Base-by-base conservation (phyloP, 495 filamentous ascomycete species). In the Thermothielavioides terrestris region DNA sequence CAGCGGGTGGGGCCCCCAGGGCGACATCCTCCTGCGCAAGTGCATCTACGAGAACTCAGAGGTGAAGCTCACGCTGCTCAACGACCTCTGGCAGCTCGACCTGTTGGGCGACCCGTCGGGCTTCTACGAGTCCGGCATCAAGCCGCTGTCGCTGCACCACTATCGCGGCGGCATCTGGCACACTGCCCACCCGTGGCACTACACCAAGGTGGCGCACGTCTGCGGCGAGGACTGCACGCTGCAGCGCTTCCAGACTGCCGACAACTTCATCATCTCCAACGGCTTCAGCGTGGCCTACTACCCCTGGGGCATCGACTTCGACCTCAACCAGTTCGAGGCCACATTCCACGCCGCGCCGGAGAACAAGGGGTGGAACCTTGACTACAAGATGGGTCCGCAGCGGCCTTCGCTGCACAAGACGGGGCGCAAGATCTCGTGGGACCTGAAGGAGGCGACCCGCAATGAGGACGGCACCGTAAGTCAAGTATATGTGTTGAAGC, bases 1-100 rank as follows among this genome's bases (percentile, higher is more conserved):
- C 75, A 78, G 69, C 53, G 72, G 72, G 41, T 75, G 72, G 72
- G 72, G 72, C 10, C 66, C 71, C 6, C 71, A 82, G 20, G 82
- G 81, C 59, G 81, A 86, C 61, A 79, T 83, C 61, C 72, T 82
- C 49, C 69, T 86, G 27, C 76, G 76, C 44, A 79, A 82, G 58
- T 86, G 82, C 61, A 82, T 86, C 43, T 78, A 83, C 65, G 71
- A 78, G 17, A 79, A 80, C 52, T 79, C 77, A 1, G 75, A 81
- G 43, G 75, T 76, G 20, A 73, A 72, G 27, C 66, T 86, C 26
- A 81, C 80, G 10, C 70, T 79, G 18, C 71, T 82, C 67, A 74
- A 76, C 32, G 79, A 79, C 27, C 69, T 86, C 25, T 82, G 77
- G 68, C 82, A 84, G 66, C 76, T 85, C 59, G 82, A 86, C 57